A percentile compares a stretch with the other conserved stretches of the same genome.
Conservation (phyloP, 345 rosid species). For the Raphanus raphanistrum region DNA sequence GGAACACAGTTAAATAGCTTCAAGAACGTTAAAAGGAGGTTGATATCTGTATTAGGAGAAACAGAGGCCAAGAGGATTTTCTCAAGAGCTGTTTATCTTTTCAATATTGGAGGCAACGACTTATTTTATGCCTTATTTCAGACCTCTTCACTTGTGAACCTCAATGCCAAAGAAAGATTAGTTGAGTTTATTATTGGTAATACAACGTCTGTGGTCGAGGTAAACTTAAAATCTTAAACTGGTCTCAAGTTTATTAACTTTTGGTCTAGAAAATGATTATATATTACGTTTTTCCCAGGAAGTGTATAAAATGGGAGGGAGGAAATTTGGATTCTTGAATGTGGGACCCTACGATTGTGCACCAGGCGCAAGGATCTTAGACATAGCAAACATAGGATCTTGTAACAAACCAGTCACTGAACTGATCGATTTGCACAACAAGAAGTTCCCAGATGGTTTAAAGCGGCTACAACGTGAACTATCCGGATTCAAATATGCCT, state of each 20-base stretch:
- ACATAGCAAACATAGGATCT: neutral
- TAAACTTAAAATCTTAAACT: conserved; percentile 9
- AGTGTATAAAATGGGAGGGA: conserved; percentile 28
- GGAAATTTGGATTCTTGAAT: neutral
- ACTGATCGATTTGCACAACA: conserved; percentile 34
- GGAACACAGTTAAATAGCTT: conserved; percentile 42
- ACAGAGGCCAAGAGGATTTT: conserved; percentile 35
- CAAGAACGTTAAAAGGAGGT: conserved; percentile 38
- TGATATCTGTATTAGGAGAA: conserved; percentile 44
- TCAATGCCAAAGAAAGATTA: conserved; percentile 32
- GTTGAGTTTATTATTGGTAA: conserved; percentile 49
- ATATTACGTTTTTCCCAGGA: conserved; percentile 35
- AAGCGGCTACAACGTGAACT: conserved; percentile 30
- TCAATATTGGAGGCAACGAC: conserved; percentile 48
- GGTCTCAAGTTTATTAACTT: neutral
- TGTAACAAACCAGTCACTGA: neutral
- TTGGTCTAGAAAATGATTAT: neutral
- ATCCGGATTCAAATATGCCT: conserved; percentile 41
- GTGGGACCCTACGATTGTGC: neutral
- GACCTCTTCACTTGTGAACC: conserved; percentile 32
- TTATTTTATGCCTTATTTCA: conserved; percentile 8
- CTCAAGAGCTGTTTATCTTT: conserved; percentile 47
- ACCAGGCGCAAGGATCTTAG: neutral
- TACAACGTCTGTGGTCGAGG: conserved; percentile 41
- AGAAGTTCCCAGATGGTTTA: conserved; percentile 14